Evolutionary conservation across 2,329 filamentous ascomycete genomes (phyloP).

Genomic region (Trichoderma sp.): DNA sequence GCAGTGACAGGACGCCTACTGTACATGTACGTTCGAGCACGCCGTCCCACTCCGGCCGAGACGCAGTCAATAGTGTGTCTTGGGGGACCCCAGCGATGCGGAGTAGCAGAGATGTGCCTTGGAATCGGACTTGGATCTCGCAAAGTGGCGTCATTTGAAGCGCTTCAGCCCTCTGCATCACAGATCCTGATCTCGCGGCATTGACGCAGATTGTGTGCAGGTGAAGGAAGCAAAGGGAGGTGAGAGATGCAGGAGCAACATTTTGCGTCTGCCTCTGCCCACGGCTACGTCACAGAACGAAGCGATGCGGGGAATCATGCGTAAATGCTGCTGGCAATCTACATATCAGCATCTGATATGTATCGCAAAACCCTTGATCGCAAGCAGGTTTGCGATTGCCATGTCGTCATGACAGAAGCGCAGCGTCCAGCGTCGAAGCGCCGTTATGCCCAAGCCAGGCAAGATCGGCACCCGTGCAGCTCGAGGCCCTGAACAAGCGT

Average conservation of each 20-base stretch:
- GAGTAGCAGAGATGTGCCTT: not conserved
- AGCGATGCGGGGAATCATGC: constrained; percentile 18
- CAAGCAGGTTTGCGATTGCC: constrained; percentile 20
- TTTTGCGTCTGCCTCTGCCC: not conserved
- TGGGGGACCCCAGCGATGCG: not conserved
- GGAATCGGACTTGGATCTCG: not conserved
- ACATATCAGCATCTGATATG: not conserved
- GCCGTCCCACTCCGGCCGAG: not conserved
- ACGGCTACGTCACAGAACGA: constrained; percentile 21
- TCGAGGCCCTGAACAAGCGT: constrained; percentile 14
- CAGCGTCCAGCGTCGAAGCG: not conserved
- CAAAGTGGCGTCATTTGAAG: constrained; percentile 2
- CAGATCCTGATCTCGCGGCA: not conserved
- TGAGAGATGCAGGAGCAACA: not conserved
- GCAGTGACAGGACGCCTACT: not conserved
- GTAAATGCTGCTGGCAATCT: not conserved
- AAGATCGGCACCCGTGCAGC: constrained; percentile 25
- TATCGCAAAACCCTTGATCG: not conserved
- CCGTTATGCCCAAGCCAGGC: constrained; percentile 7
- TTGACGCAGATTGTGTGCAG: constrained; percentile 6
- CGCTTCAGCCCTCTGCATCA: not conserved
- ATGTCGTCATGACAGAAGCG: constrained; percentile 23
- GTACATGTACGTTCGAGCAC: not conserved
- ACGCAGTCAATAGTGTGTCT: not conserved
- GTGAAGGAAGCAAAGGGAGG: not conserved